Percentiles rank a stretch among this genome's conserved stretches.
phyloP scores from a whole-genome alignment of 2,329 filamentous ascomycete genomes.

The Bisporella sp. region DNA sequence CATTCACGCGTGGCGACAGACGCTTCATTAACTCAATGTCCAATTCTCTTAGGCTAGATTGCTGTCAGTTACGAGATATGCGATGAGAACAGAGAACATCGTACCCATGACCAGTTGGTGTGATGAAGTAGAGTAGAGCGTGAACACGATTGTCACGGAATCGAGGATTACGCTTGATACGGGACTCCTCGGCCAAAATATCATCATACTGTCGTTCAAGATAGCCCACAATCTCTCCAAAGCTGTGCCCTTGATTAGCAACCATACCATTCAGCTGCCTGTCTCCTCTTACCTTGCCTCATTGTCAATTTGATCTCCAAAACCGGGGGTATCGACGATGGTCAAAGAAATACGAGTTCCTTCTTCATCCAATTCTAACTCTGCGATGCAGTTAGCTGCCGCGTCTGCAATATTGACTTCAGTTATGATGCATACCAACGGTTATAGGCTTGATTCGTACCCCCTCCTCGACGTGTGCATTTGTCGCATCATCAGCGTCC shows the following conservation, averaged over 20 bases:
- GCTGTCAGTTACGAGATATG: constrained; percentile 5
- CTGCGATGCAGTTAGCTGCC: constrained; percentile 40
- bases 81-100: constrained; percentile 25
- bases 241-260: constrained; percentile 48
- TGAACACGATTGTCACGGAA: constrained; percentile 99
- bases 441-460: constrained; percentile 99
- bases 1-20: constrained; percentile 94
- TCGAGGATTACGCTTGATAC: constrained; percentile 99
- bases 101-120: constrained; percentile 90
- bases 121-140: constrained; percentile 98
- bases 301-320: constrained; percentile 98
- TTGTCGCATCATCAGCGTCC: constrained; percentile 83
- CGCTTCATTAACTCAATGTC: constrained; percentile 99
- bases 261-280: neutral
- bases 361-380: constrained; percentile 95
- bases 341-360: constrained; percentile 96
- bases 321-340: constrained; percentile 96
- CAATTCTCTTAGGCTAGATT: constrained; percentile 80
- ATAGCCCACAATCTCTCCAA: constrained; percentile 95
- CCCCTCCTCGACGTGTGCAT: constrained; percentile 89
- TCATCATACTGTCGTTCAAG: constrained; percentile 99
- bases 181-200: constrained; percentile 97
- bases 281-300: constrained; percentile 69
- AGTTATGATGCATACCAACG: constrained; percentile 61
- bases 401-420: constrained; percentile 4